Conservation (phyloP, 495 filamentous ascomycete species). For the Cudoniella acicularis region DNA sequence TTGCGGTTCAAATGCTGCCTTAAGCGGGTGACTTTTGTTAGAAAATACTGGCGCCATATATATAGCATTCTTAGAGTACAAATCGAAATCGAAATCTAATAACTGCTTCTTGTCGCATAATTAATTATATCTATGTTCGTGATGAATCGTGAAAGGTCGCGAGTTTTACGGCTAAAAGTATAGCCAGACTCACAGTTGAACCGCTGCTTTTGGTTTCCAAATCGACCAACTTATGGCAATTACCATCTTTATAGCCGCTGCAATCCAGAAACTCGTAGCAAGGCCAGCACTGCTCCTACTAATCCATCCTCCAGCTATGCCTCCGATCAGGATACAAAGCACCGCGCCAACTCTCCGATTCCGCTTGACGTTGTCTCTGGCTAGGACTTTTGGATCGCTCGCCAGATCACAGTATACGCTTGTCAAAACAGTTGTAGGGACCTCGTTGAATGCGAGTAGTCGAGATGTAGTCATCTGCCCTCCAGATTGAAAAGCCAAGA, state of each 20-base stretch:
- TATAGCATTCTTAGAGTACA: too few relatives aligned
- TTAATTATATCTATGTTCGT: too few relatives aligned
- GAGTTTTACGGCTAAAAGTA: too few relatives aligned
- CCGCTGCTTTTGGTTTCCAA: slow-evolving; percentile 18
- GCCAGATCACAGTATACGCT: slow-evolving; percentile 66
- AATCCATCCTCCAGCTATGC: slow-evolving; percentile 62
- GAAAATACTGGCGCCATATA: too few relatives aligned
- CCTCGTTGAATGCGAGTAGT: slow-evolving; percentile 60
- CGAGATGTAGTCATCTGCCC: slow-evolving; percentile 66
- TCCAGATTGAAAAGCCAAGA: slow-evolving; percentile 68
- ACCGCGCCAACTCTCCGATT: slow-evolving; percentile 59
- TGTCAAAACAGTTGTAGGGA: slow-evolving; percentile 72
- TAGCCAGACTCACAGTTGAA: slow-evolving; percentile 1
- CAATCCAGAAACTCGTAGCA: slow-evolving; percentile 55
- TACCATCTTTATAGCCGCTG: slow-evolving; percentile 50
- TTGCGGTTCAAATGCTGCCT: too few relatives aligned
- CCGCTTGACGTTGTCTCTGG: slow-evolving; percentile 55
- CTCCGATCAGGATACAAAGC: slow-evolving; percentile 53
- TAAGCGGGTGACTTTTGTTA: too few relatives aligned
- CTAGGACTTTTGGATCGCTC: slow-evolving; percentile 52
- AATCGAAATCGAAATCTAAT: too few relatives aligned
- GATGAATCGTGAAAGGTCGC: too few relatives aligned
- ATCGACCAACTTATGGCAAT: slow-evolving; percentile 24
- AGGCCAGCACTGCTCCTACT: slow-evolving; percentile 52
- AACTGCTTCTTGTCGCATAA: too few relatives aligned